Evolutionary conservation across 306 rosid genomes (phyloP).

Genomic region (Senna tora): DNA sequence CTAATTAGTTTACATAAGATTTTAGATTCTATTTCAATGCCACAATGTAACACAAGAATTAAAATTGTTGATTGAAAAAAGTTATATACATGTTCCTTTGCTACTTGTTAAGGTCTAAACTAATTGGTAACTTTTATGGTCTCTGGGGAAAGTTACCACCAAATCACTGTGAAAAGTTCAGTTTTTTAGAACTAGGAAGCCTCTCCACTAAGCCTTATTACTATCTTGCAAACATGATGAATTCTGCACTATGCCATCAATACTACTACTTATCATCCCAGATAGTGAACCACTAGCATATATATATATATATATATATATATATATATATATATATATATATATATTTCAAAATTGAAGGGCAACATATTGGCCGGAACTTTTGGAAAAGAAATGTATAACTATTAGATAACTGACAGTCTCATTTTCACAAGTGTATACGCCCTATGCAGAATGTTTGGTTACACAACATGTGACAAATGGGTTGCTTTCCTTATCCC

Average conservation of each 20-base stretch:
- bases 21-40: not conserved
- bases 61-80: not conserved
- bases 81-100: not conserved
- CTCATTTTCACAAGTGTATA: not conserved
- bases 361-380: not conserved
- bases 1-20: too few relatives aligned
- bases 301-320: too few relatives aligned
- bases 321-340: too few relatives aligned
- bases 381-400: not conserved
- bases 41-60: too few relatives aligned
- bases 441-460: not conserved
- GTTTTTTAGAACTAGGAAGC: not conserved
- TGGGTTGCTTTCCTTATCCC: conserved; percentile 18
- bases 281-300: not conserved
- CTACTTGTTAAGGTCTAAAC: not conserved
- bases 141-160: not conserved
- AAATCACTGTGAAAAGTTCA: not conserved
- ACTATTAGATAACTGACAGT: not conserved
- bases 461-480: not conserved
- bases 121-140: not conserved
- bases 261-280: not conserved
- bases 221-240: not conserved
- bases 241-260: not conserved
- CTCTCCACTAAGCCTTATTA: not conserved
- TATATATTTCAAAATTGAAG: not conserved